Percentiles rank a stretch among this genome's conserved stretches.
These are phyloP conservation scores for Parascedosporium putredinis DNA, from an alignment of 2,329 filamentous ascomycete species.

Conservation along the genomic window DNA sequence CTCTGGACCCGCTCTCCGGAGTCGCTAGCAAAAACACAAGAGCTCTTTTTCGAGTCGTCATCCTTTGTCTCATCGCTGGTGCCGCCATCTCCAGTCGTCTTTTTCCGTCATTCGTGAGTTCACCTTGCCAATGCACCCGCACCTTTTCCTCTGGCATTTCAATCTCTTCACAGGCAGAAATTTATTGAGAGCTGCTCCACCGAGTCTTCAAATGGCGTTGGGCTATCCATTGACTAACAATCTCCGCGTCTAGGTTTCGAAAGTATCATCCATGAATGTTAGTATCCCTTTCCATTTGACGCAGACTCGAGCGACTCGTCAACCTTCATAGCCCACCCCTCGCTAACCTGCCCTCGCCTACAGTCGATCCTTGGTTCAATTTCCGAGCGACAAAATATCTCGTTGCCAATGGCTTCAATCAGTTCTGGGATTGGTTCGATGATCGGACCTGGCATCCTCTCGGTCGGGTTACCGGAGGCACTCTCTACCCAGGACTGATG, in stretches of 20 bases:
- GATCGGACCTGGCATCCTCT: conserved; percentile 99
- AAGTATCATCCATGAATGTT: conserved; percentile 99
- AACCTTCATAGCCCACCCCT: conserved; percentile 10
- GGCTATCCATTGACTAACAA: conserved; percentile 21
- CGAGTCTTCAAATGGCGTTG: too few relatives aligned
- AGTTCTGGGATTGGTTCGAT: conserved; percentile 99
- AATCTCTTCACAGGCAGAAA: background rate
- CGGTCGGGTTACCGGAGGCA: conserved; percentile 94
- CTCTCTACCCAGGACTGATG: conserved; percentile 97
- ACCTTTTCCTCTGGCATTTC: background rate
- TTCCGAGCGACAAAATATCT: conserved; percentile 98
- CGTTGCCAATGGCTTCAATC: conserved; percentile 92
- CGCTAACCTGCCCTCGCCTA: conserved; percentile 12
- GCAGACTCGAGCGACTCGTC: too few relatives aligned
- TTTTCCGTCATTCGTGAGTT: conserved; percentile 89
- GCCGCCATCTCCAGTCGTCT: conserved; percentile 87
- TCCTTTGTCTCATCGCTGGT: conserved; percentile 81
- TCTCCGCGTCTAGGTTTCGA: conserved; percentile 62
- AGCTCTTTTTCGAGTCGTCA: conserved; percentile 77
- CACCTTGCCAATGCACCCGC: conserved; percentile 11
- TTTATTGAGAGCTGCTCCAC: too few relatives aligned
- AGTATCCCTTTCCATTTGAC: too few relatives aligned
- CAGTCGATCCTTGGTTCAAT: conserved; percentile 99
- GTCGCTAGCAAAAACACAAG: conserved; percentile 74
- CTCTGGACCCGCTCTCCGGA: conserved; percentile 54